A percentile compares a stretch with the other conserved stretches of the same genome.
Conservation (phyloP, 2,329 filamentous ascomycete species). For the Ophiosphaerella narmari region DNA sequence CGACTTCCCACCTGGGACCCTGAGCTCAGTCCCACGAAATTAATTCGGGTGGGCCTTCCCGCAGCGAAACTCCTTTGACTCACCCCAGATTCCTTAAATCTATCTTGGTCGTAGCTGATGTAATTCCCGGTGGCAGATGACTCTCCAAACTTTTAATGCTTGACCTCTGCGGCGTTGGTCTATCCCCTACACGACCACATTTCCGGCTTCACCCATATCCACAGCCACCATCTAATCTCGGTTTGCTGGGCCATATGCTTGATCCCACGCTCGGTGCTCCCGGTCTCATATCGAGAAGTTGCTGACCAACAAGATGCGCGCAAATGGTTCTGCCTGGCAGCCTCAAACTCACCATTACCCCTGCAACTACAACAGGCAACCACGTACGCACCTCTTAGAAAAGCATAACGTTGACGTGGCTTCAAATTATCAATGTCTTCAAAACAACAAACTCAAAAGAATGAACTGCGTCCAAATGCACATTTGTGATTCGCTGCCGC, state of each 20-base stretch:
- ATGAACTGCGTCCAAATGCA: no score
- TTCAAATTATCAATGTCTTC: no score
- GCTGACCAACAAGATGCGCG: constrained; percentile 30
- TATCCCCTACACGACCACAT: constrained; percentile 14
- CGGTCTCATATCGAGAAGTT: constrained; percentile 22
- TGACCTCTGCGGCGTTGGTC: constrained; percentile 21
- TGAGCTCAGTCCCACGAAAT: constrained; percentile 27
- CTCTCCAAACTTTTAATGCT: constrained; percentile 27
- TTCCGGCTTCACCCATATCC: constrained; percentile 36
- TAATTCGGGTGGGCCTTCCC: constrained; percentile 22
- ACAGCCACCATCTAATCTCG: constrained; percentile 37
- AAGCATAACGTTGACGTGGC: not conserved
- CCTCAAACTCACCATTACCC: constrained; percentile 16
- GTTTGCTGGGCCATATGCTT: constrained; percentile 13
- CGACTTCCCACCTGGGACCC: constrained; percentile 14
- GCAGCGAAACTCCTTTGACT: constrained; percentile 27
- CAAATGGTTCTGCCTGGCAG: constrained; percentile 40
- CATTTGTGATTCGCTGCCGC: constrained; percentile 5
- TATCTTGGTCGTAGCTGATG: constrained; percentile 29
- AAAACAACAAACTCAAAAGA: no score
- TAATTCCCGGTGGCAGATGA: constrained; percentile 36
- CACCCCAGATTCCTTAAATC: constrained; percentile 17
- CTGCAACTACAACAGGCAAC: constrained; percentile 11
- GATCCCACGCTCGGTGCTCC: constrained; percentile 18
- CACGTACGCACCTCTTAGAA: constrained; percentile 12